phyloP scores from a whole-genome alignment of 805 yeast species.

The Blastobotrys americana region DNA sequence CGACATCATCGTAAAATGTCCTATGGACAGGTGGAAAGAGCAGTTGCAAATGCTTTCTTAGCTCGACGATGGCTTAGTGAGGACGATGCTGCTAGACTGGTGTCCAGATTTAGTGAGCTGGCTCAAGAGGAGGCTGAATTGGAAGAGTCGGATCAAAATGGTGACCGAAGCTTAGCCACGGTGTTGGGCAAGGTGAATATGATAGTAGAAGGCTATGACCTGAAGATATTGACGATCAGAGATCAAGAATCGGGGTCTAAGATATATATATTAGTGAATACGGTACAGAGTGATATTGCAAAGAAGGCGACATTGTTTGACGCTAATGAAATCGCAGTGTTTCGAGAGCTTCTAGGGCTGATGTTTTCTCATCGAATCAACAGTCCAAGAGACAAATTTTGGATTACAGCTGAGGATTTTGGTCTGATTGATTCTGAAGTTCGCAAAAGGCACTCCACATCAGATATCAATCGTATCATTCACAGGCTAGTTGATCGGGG shows the following conservation, averaged over 20 bases:
- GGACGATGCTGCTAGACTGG: constrained; percentile 8
- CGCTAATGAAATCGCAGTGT: constrained; percentile 37
- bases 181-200: constrained; percentile 28
- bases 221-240: constrained; percentile 36
- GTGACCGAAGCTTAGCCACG: no score
- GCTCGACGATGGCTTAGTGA: constrained; percentile 7
- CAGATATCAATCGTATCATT: constrained; percentile 2
- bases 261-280: constrained; percentile 38
- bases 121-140: constrained; percentile 11
- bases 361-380: constrained; percentile 29
- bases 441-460: neutral
- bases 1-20: neutral
- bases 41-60: constrained; percentile 9
- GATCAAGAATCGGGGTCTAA: constrained; percentile 31
- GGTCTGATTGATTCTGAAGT: constrained; percentile 1
- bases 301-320: constrained; percentile 32
- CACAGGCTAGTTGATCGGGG: constrained; percentile 38
- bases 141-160: constrained; percentile 6
- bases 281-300: constrained; percentile 35
- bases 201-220: constrained; percentile 31
- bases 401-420: constrained; percentile 17
- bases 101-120: neutral
- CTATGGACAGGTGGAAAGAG: constrained; percentile 9
- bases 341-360: constrained; percentile 40
- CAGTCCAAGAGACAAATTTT: constrained; percentile 5